phyloP scores from a whole-genome alignment of 2,329 filamentous ascomycete species.

The Trichoderma oligosporum region DNA sequence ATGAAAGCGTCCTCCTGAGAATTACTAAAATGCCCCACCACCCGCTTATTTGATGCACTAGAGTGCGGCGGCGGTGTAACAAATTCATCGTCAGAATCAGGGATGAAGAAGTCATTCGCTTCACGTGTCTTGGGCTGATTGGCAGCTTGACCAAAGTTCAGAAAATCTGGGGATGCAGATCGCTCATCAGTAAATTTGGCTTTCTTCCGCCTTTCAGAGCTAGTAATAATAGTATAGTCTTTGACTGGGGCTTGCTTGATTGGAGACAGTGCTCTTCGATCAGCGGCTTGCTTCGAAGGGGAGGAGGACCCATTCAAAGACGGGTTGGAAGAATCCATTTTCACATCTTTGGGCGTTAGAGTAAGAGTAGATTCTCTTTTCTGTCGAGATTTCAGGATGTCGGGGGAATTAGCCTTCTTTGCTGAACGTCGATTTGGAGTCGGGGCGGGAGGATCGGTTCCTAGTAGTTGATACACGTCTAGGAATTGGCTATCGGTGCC shows the following conservation, averaged over 20 bases:
- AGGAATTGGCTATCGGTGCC: conserved; percentile 47
- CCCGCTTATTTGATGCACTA: conserved; percentile 17
- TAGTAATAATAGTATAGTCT: conserved; percentile 4
- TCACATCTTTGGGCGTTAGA: background rate
- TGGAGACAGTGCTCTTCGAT: background rate
- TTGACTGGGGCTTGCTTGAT: conserved; percentile 1
- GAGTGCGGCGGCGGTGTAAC: conserved; percentile 34
- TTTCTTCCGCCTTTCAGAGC: conserved; percentile 17
- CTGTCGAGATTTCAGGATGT: conserved; percentile 22
- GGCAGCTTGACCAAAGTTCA: background rate
- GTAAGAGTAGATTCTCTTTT: conserved; percentile 18
- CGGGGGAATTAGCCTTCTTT: conserved; percentile 23
- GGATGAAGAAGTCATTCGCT: conserved; percentile 41
- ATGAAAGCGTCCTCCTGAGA: conserved; percentile 7
- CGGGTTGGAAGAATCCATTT: background rate
- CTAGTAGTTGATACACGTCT: conserved; percentile 50
- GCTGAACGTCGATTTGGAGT: conserved; percentile 32
- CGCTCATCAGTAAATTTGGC: background rate
- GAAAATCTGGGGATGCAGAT: background rate
- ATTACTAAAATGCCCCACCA: conserved; percentile 12
- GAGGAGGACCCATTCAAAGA: conserved; percentile 10
- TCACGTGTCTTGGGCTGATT: background rate
- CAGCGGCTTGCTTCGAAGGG: conserved; percentile 15
- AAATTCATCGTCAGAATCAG: conserved; percentile 57
- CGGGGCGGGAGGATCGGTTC: conserved; percentile 37